Evolutionary conservation across 192 early-diverging fungal species (phyloP).

Genomic region (Kappamyces sp.): DNA sequence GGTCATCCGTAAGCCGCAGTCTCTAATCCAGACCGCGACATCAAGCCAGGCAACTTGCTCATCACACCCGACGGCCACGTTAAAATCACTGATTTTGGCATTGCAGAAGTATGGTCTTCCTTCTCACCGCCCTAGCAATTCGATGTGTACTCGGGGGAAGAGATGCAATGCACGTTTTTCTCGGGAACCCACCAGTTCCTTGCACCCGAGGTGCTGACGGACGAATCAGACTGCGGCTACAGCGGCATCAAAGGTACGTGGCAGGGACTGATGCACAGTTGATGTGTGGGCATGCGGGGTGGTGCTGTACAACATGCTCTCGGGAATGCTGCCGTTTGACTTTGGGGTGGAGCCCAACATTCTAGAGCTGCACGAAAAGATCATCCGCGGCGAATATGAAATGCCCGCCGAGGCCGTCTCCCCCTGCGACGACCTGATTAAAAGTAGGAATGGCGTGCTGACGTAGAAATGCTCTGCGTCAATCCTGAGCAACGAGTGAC

Average conservation of each 20-base stretch:
- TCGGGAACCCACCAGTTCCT: conserved; percentile 58
- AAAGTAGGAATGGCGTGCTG: conserved; percentile 20
- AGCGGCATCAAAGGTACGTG: conserved; percentile 37
- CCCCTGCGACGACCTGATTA: conserved; percentile 34
- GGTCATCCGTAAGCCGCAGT: conserved; percentile 40
- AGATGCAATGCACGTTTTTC: conserved; percentile 37
- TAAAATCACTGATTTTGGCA: conserved; percentile 54
- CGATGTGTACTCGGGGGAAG: conserved; percentile 29
- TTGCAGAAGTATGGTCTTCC: conserved; percentile 39
- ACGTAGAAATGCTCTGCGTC: conserved; percentile 39
- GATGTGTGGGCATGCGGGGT: conserved; percentile 58
- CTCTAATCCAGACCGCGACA: conserved; percentile 45
- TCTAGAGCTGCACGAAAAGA: conserved; percentile 45
- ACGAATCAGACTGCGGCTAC: conserved; percentile 13
- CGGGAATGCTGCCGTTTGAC: conserved; percentile 53
- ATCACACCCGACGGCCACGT: conserved; percentile 48
- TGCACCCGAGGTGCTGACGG: conserved; percentile 47
- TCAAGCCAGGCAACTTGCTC: conserved; percentile 51
- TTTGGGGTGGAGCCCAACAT: conserved; percentile 50
- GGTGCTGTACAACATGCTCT: conserved; percentile 52
- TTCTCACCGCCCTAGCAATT: conserved; percentile 34
- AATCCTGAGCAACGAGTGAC: conserved; percentile 31
- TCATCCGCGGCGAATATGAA: conserved; percentile 34
- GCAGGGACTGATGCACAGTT: conserved; percentile 18
- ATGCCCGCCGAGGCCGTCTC: conserved; percentile 34